A percentile compares a stretch with the other conserved stretches of the same genome.
phyloP scores from a whole-genome alignment of 176 grass and related monocot species.

The maize (Zea mays) region Zm-B73-REFERENCE-NAM-5.0 NC_050102.1:85619501-85620000 shows the following conservation, averaged over 20 bases:
- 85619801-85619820: neutral
- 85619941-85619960: neutral
- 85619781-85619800: neutral
- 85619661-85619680: slow-evolving; percentile 57
- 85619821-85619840: neutral
- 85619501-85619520: neutral
- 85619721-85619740: slow-evolving; percentile 10
- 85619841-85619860: neutral
- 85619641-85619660: slow-evolving; percentile 45
- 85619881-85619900: neutral
- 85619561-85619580: neutral
- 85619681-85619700: slow-evolving; percentile 57
- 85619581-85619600: neutral
- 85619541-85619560: neutral
- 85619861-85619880: neutral
- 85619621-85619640: slow-evolving; percentile 58
- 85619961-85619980: neutral
- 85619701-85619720: slow-evolving; percentile 59
- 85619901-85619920: neutral
- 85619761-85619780: neutral
- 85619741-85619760: neutral
- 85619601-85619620: slow-evolving; percentile 31
- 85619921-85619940: neutral
- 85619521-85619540: neutral
- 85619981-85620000: no score